Percentiles rank a stretch among this genome's conserved stretches.
Evolutionary conservation across 345 rosid species (phyloP).

Genomic region (Moricandia arvensis): DNA sequence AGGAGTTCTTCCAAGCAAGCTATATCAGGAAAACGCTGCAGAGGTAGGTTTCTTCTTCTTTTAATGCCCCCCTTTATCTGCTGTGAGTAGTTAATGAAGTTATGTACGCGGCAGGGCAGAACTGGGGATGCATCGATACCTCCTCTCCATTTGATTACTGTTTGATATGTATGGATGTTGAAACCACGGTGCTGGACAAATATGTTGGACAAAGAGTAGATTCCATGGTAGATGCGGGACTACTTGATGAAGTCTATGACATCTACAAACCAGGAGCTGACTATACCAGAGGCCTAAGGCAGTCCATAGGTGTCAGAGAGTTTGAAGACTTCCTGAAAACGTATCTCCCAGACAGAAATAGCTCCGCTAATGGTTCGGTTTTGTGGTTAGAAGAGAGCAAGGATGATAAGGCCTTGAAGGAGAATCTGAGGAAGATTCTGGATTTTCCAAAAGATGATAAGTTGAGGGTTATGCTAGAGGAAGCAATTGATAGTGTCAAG

Average conservation of each 20-base stretch:
- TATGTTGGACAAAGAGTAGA: conserved; percentile 83
- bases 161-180: conserved; percentile 73
- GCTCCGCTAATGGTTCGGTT: conserved; percentile 22
- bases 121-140: conserved; percentile 75
- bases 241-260: conserved; percentile 75
- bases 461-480: conserved; percentile 51
- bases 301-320: conserved; percentile 91
- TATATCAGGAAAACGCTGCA: conserved; percentile 60
- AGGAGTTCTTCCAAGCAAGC: conserved; percentile 71
- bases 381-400: conserved; percentile 22
- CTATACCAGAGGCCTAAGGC: conserved; percentile 78
- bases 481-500: conserved; percentile 73
- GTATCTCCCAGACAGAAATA: conserved; percentile 29
- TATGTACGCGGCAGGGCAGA: conserved; percentile 79
- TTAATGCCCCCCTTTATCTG: background rate
- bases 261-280: conserved; percentile 61
- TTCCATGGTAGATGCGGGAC: conserved; percentile 73
- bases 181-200: conserved; percentile 56
- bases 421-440: conserved; percentile 45
- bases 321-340: conserved; percentile 59
- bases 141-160: conserved; percentile 67
- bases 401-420: conserved; percentile 29
- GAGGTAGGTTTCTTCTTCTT: conserved; percentile 67
- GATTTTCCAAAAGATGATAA: conserved; percentile 39
- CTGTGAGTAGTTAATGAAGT: conserved; percentile 23